phyloP scores from a whole-genome alignment of 257 asterid species.

The Gentiana macrophylla region DNA sequence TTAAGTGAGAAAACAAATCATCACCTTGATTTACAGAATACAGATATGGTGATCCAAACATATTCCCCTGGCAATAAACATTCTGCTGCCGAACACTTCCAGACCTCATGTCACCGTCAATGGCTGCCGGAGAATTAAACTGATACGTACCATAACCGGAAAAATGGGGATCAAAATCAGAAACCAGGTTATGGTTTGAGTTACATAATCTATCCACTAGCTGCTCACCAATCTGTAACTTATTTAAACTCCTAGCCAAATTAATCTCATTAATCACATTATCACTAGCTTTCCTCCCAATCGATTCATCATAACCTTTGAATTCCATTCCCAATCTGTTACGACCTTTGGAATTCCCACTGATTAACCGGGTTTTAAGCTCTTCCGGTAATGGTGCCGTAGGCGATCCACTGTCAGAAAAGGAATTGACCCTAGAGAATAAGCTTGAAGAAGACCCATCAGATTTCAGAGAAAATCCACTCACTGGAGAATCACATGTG shows the following conservation, averaged over 20 bases:
- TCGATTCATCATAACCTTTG: constrained; percentile 7
- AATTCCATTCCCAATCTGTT: constrained; percentile 27
- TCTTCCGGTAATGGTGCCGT: constrained; percentile 36
- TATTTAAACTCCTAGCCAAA: constrained; percentile 35
- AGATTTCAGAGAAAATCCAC: constrained; percentile 47
- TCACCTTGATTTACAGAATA: constrained; percentile 19
- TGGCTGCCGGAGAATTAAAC: constrained; percentile 20
- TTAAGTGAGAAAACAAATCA: constrained; percentile 19
- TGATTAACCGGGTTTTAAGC: constrained; percentile 20
- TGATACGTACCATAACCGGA: constrained; percentile 25
- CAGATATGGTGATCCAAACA: constrained; percentile 20
- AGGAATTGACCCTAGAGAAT: constrained; percentile 37
- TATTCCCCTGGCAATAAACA: constrained; percentile 17
- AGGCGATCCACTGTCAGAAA: constrained; percentile 44
- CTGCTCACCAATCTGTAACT: constrained; percentile 39
- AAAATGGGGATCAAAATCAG: constrained; percentile 19
- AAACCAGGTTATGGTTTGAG: constrained; percentile 18
- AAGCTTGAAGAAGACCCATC: constrained; percentile 62
- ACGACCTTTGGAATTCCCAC: constrained; percentile 12
- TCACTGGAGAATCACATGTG: constrained; percentile 48
- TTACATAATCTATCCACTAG: constrained; percentile 18
- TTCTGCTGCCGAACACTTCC: constrained; percentile 26
- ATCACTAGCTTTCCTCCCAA: constrained; percentile 14
- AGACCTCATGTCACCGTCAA: constrained; percentile 21
- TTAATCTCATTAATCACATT: constrained; percentile 24